Evolutionary conservation across 2,329 filamentous ascomycete species (phyloP), one percentile per base, ranked within the genome.

Genomic region (Colletotrichum scovillei): DNA sequence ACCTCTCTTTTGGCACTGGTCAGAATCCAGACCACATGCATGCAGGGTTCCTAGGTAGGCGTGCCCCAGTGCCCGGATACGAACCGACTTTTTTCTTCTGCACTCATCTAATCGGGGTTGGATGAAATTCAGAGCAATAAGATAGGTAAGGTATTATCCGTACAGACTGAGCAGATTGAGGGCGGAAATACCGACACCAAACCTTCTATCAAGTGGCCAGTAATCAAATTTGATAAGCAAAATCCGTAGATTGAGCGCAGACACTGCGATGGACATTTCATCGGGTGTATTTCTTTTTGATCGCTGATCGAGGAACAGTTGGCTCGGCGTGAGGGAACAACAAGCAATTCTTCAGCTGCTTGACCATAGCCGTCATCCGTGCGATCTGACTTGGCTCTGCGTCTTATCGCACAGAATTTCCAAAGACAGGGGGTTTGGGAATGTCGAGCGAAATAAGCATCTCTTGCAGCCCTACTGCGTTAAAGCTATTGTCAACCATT

Each of bases 291-390:
- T 24, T 28, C 22, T 69, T 55, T 26, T 32, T 16, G 11, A 9
- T 46, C 19, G 63, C 19, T 38, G 19, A 32, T 57, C 14, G 32
- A 9, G 16, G 3, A 24, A 9, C 12, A 3, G 14, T 38, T 19
- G 52, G 46, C 62, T 38, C 32, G 12, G 67, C 26, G 42, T 11
- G 22, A 14, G 16, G 22, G 38, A 63, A 16, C 46, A 38, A 28
- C 35, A 66, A 71, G 71, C 71, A 57, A 57, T 73, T 69, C 68
- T 69, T 62, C 55, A 69, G 12, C 42, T 12, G 6, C 53, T 49
- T 22, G 35, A 19, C 38, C 5, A 19, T 6, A 22, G 8, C 62
- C 52, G 28, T 42, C 28, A 28, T 38, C 49, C 24, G 46, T n/a
- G 38, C 64, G 24, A 58, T 67, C 55, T 59, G 55, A 49, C 55